Evolutionary conservation across 192 early-diverging fungal genomes (phyloP).

Genomic region (Mortierella hygrophila): DNA sequence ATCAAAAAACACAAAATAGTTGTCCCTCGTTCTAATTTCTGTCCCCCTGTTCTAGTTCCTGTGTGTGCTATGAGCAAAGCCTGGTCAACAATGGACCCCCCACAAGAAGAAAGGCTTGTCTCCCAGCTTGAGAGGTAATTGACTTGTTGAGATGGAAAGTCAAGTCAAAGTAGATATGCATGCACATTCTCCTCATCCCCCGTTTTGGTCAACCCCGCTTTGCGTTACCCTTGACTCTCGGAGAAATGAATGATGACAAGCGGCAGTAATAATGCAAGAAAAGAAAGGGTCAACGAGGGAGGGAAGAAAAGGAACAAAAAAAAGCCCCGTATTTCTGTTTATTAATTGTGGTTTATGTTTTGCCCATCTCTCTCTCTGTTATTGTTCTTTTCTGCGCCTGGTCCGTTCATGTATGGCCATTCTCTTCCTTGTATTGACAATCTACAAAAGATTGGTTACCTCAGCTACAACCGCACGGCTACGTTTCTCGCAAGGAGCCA

Average conservation of each 20-base stretch:
- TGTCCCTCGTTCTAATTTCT: slow-evolving; percentile 4
- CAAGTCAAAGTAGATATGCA: not conserved
- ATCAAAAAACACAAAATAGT: not conserved
- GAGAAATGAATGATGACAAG: not conserved
- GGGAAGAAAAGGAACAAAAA: not conserved
- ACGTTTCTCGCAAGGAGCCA: slow-evolving; percentile 30
- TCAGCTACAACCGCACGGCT: slow-evolving; percentile 21
- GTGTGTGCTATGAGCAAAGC: slow-evolving; percentile 1
- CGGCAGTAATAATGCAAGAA: not conserved
- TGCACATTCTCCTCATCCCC: not conserved
- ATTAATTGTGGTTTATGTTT: not conserved
- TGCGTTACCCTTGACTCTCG: not conserved
- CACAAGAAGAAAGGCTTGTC: slow-evolving; percentile 31
- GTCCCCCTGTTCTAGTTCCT: not conserved
- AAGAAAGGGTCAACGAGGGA: too few species aligned
- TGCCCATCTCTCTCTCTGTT: not conserved
- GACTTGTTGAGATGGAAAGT: not conserved
- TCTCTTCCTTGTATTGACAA: not conserved
- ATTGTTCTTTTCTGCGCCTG: not conserved
- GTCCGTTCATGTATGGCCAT: not conserved
- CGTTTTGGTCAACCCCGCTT: not conserved
- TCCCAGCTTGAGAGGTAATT: slow-evolving; percentile 39
- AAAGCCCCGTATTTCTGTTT: not conserved
- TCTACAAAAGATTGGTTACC: slow-evolving; percentile 8
- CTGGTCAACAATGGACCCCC: slow-evolving; percentile 27